These are phyloP conservation scores for Alternaria brassicicola DNA, from an alignment of 2,329 filamentous ascomycete genomes.

Conservation along the genomic window DNA sequence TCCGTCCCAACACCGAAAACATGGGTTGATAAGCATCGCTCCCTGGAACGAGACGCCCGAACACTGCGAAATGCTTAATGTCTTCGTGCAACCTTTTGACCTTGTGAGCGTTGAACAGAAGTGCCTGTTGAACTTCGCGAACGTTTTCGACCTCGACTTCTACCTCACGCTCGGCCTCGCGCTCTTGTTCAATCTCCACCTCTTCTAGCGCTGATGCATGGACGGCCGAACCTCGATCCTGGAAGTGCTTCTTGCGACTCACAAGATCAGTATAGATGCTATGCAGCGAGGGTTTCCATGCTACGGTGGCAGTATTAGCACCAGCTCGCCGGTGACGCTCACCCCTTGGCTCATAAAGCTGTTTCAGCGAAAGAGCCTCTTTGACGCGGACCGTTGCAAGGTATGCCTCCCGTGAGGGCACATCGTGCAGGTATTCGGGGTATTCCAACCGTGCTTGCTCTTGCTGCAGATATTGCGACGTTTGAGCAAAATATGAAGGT, in stretches of 20 bases:
- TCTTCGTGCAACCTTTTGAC: constrained; percentile 58
- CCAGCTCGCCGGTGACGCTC: constrained; percentile 6
- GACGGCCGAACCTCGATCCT: constrained; percentile 54
- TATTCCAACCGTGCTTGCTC: constrained; percentile 57
- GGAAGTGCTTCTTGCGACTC: constrained; percentile 42
- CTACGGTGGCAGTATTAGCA: constrained; percentile 14
- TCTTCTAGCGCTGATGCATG: constrained; percentile 64
- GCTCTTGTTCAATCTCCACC: constrained; percentile 58
- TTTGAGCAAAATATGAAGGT: constrained; percentile 65
- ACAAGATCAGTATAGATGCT: constrained; percentile 47
- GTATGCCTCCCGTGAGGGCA: constrained; percentile 45
- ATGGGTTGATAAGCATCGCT: constrained; percentile 50
- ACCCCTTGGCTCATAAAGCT: constrained; percentile 60
- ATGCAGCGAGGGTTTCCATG: constrained; percentile 32
- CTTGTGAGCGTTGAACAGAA: constrained; percentile 47
- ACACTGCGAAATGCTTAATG: constrained; percentile 55
- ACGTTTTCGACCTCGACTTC: constrained; percentile 64
- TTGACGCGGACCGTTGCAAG: constrained; percentile 56
- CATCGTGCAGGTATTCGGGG: constrained; percentile 50
- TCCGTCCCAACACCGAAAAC: constrained; percentile 50
- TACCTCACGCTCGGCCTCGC: constrained; percentile 61
- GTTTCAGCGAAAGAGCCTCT: constrained; percentile 63
- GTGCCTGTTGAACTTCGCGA: constrained; percentile 59
- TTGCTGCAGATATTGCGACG: constrained; percentile 64
- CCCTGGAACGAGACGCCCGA: constrained; percentile 52